Evolutionary conservation across 805 yeast genomes (phyloP).

Genomic region (Lachancea meyersii): DNA sequence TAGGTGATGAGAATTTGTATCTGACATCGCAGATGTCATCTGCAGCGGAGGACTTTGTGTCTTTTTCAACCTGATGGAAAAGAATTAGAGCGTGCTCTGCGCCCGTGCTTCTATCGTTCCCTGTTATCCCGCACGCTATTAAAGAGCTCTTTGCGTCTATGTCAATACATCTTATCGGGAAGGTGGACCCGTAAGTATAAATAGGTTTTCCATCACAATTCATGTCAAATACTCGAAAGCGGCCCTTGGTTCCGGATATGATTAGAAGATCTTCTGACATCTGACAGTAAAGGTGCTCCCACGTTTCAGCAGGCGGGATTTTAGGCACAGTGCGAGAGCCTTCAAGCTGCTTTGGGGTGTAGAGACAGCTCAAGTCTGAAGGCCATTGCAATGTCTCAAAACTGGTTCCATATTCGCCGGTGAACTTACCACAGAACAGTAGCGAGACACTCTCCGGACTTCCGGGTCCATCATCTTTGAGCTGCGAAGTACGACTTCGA

Average conservation of each 20-base stretch:
- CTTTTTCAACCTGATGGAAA: conserved; percentile 39
- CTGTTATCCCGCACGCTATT: conserved; percentile 77
- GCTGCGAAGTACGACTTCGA: conserved; percentile 6
- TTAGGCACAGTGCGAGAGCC: conserved; percentile 1
- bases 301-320: conserved; percentile 17
- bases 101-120: conserved; percentile 61
- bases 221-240: conserved; percentile 59
- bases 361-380: conserved; percentile 13
- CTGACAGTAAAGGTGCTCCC: conserved; percentile 58
- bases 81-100: conserved; percentile 73
- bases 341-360: conserved; percentile 14
- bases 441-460: conserved; percentile 43
- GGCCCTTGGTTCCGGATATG: conserved; percentile 66
- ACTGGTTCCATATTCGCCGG: conserved; percentile 59
- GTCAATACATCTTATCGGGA: conserved; percentile 75
- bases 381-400: conserved; percentile 36
- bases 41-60: conserved; percentile 5
- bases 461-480: conserved; percentile 36
- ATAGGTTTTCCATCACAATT: conserved; percentile 52
- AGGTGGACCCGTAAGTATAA: conserved; percentile 61
- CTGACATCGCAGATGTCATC: conserved; percentile 19
- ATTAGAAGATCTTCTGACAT: conserved; percentile 54
- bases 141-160: conserved; percentile 57
- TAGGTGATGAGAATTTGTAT: conserved; percentile 42
- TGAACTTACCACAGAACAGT: conserved; percentile 59